These are phyloP conservation scores for Emiliania huxleyi DNA, from an alignment of 78 protist species.

Conservation along the genomic window DNA sequence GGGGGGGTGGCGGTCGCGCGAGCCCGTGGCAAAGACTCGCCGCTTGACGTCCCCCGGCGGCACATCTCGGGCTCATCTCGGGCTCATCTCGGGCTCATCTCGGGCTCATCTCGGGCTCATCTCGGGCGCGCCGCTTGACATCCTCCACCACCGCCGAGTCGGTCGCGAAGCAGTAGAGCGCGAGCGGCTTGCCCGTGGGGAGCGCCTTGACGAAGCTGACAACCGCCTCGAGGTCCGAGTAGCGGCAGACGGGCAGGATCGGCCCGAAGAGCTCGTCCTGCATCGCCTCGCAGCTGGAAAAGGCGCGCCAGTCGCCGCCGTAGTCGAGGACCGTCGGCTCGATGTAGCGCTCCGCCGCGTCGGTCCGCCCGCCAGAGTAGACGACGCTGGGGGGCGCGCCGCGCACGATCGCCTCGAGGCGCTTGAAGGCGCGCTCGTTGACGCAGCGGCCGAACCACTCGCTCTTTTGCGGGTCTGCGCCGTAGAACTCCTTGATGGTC, in stretches of 20 bases:
- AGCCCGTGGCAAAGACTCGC: too few relatives aligned
- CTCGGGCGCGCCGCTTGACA: too few relatives aligned
- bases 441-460: slow-evolving; percentile 44
- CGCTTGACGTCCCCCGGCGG: too few relatives aligned
- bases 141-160: not conserved
- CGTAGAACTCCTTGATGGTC: slow-evolving; percentile 31
- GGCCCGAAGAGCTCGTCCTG: slow-evolving; percentile 84
- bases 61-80: too few relatives aligned
- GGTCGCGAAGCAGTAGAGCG: slow-evolving; percentile 78
- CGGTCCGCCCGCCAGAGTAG: not conserved
- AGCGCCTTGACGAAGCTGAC: slow-evolving; percentile 46
- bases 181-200: slow-evolving; percentile 65
- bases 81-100: too few relatives aligned
- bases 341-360: not conserved
- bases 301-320: not conserved
- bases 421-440: slow-evolving; percentile 1
- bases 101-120: too few relatives aligned
- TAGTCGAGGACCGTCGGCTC: slow-evolving; percentile 75
- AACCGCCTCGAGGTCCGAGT: slow-evolving; percentile 44
- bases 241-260: slow-evolving; percentile 65
- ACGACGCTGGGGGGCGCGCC: not conserved
- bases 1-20: too few relatives aligned
- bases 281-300: slow-evolving; percentile 56
- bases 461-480: not conserved
- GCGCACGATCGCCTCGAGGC: slow-evolving; percentile 16